These are phyloP conservation scores for Hygrocybe punicea DNA, from an alignment of 768 basidiomycete genomes.

Conservation along the genomic window DNA sequence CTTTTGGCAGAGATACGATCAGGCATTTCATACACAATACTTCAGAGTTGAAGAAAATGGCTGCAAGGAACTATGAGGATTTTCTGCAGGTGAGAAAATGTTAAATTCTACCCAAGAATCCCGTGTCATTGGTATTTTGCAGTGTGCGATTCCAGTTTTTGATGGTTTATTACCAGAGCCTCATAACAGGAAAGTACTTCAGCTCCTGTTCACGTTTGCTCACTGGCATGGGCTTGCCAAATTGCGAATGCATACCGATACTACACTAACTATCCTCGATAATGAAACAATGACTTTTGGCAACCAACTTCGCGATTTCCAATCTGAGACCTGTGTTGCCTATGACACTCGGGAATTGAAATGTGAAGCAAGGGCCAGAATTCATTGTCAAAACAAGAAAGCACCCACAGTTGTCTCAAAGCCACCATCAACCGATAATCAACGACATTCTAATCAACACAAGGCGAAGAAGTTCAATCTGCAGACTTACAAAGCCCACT, in stretches of 20 bases:
- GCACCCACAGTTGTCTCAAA: background rate
- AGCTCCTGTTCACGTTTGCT: no score
- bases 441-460: background rate
- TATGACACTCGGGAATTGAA: conserved; percentile 3
- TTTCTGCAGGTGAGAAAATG: conserved; percentile 35
- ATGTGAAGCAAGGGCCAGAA: background rate
- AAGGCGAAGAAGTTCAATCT: conserved; percentile 1
- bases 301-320: background rate
- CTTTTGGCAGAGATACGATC: conserved; percentile 29
- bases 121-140: background rate
- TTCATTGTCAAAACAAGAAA: background rate
- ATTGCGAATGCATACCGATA: no score
- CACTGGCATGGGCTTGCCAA: no score
- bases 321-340: background rate
- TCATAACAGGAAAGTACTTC: no score
- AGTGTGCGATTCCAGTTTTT: conserved; percentile 8
- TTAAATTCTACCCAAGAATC: background rate
- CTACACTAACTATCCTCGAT: no score
- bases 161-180: no score
- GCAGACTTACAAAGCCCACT: conserved; percentile 2
- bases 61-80: conserved; percentile 38
- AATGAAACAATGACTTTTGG: no score
- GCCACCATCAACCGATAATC: background rate
- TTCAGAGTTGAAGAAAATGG: conserved; percentile 32
- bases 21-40: conserved; percentile 27